Conservation (phyloP, 2,329 filamentous ascomycete genomes). For the Pseudogymnoascus sp. region DNA sequence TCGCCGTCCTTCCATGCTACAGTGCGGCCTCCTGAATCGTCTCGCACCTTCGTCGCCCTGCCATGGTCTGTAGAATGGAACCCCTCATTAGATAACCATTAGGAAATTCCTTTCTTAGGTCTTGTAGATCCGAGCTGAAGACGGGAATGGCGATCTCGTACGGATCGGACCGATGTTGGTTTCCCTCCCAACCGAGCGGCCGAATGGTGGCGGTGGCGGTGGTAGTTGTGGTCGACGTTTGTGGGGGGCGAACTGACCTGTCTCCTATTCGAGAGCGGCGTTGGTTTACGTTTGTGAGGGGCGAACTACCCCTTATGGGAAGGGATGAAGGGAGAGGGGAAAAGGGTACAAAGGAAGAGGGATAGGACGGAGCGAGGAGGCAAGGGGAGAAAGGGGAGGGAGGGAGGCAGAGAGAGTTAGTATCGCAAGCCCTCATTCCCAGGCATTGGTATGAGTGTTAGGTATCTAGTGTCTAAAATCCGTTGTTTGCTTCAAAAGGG, state of each 20-base stretch:
- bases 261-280: neutral
- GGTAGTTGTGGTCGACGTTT: neutral
- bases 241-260: neutral
- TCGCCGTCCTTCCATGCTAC: too few species aligned
- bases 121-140: neutral
- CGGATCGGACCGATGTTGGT: neutral
- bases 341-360: too few species aligned
- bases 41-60: too few species aligned
- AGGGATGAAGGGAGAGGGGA: neutral
- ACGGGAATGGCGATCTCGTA: neutral
- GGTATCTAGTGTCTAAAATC: neutral
- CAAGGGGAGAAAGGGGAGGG: neutral
- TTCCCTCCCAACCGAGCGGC: neutral
- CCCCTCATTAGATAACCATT: too few species aligned
- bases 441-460: neutral
- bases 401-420: too few species aligned
- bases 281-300: neutral
- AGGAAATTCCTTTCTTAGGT: too few species aligned
- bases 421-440: neutral
- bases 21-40: too few species aligned
- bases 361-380: neutral
- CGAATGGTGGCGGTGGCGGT: neutral
- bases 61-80: too few species aligned
- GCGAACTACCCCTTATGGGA: neutral
- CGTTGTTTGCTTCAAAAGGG: neutral